Percentiles rank a stretch among this genome's conserved stretches.
These are phyloP conservation scores for Pyropia haitanensis DNA, from an alignment of 23 red algal species.

Conservation along the genomic window DNA sequence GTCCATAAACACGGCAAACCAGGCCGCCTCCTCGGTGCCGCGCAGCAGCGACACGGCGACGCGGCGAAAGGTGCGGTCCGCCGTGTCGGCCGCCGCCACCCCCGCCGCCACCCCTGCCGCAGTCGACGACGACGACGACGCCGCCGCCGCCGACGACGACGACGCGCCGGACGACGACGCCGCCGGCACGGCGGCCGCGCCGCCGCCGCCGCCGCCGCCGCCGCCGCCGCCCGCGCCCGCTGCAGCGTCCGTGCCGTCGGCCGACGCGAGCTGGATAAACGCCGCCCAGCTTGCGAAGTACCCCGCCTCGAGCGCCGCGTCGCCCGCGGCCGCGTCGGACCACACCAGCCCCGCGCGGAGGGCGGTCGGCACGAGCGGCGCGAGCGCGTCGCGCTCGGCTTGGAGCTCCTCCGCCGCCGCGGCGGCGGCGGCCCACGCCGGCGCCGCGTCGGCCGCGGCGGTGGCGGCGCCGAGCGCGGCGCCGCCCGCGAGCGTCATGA, in stretches of 20 bases:
- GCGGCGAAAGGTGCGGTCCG: slow-evolving; percentile 44
- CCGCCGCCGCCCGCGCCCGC: not conserved
- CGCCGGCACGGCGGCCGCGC: slow-evolving; percentile 3
- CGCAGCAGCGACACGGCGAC: slow-evolving; percentile 27
- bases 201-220: slow-evolving; percentile 8
- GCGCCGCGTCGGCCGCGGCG: too few relatives aligned
- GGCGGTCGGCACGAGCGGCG: too few relatives aligned
- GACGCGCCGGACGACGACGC: not conserved
- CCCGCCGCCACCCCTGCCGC: not conserved
- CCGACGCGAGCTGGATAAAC: slow-evolving; percentile 29
- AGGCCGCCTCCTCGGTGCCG: slow-evolving; percentile 1
- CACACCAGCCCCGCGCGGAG: too few relatives aligned
- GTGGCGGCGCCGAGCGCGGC: too few relatives aligned
- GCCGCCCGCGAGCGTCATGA: too few relatives aligned
- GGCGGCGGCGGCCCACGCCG: too few relatives aligned
- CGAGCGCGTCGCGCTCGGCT: too few relatives aligned
- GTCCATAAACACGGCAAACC: slow-evolving; percentile 28
- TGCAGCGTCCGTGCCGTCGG: slow-evolving; percentile 6
- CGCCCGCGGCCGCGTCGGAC: too few relatives aligned
- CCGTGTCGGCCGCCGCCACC: slow-evolving; percentile 1
- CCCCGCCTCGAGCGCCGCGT: too few relatives aligned
- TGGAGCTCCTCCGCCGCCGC: too few relatives aligned
- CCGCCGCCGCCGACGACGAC: slow-evolving; percentile 27
- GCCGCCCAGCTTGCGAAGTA: slow-evolving; percentile 4
- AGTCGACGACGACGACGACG: slow-evolving; percentile 1